Evolutionary conservation across 129 eudicot genomes (phyloP).

Genomic region (Centella asiatica): DNA sequence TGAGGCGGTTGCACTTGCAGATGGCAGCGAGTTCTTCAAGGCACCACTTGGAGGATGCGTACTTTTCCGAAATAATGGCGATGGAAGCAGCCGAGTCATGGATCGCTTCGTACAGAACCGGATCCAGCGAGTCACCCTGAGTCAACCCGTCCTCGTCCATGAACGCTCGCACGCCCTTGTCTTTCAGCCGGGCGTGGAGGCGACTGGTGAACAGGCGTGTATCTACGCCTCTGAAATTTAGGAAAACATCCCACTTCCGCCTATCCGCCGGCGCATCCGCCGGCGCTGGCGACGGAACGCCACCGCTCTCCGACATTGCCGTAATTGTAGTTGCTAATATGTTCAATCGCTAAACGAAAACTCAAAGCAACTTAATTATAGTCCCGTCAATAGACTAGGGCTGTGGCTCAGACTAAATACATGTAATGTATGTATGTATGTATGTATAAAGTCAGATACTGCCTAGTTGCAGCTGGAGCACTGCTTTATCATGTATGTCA

Average conservation of each 20-base stretch:
- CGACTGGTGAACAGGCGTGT: constrained; percentile 22
- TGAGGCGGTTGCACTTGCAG: constrained; percentile 14
- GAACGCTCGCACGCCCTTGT: constrained; percentile 19
- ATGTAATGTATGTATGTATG: too few species aligned
- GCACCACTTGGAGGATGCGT: constrained; percentile 36
- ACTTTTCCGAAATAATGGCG: constrained; percentile 22
- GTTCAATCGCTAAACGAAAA: too few species aligned
- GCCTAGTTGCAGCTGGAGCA: too few species aligned
- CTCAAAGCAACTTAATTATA: too few species aligned
- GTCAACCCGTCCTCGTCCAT: constrained; percentile 20
- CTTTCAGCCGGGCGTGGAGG: constrained; percentile 14
- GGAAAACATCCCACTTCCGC: constrained; percentile 32
- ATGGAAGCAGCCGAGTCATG: constrained; percentile 30
- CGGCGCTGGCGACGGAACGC: background rate
- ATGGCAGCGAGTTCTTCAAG: constrained; percentile 31
- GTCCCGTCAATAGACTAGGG: too few species aligned
- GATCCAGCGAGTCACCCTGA: constrained; percentile 20
- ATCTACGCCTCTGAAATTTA: constrained; percentile 36
- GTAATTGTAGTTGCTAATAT: too few species aligned
- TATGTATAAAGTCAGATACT: too few species aligned
- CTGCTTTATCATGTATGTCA: too few species aligned
- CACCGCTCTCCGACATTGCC: constrained; percentile 5
- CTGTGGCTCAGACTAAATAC: too few species aligned
- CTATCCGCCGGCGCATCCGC: constrained; percentile 18
- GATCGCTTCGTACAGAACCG: constrained; percentile 23